Conservation (phyloP, 2,329 filamentous ascomycete species). For the Beauveria sp. region DNA sequence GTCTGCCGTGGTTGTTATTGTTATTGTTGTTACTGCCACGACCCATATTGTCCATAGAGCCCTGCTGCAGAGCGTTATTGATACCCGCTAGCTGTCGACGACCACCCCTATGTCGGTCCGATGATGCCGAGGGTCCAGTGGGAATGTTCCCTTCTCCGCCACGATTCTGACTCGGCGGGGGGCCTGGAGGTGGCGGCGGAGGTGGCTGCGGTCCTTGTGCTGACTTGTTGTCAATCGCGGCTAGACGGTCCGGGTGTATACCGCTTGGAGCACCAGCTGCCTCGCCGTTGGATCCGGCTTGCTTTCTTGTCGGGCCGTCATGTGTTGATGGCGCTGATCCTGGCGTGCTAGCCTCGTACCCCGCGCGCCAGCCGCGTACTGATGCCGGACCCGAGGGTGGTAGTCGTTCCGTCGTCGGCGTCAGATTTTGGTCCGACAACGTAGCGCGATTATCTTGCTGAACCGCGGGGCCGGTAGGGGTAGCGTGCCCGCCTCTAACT, state of each 20-base stretch:
- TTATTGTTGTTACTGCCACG: constrained; percentile 14
- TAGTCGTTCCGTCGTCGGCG: constrained; percentile 41
- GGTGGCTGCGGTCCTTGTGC: constrained; percentile 12
- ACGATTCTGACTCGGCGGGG: constrained; percentile 20
- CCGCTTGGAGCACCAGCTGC: constrained; percentile 21
- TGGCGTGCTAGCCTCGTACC: constrained; percentile 31
- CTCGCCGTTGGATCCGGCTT: constrained; percentile 24
- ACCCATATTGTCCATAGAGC: constrained; percentile 28
- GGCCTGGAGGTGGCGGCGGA: constrained; percentile 24
- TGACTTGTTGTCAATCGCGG: constrained; percentile 30
- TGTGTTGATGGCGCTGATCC: constrained; percentile 25
- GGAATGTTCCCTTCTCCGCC: constrained; percentile 24
- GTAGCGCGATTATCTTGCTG: constrained; percentile 36
- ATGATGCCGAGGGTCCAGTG: constrained; percentile 28
- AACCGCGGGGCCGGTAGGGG: constrained; percentile 28
- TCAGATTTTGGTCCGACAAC: constrained; percentile 31
- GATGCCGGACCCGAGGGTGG: constrained; percentile 48
- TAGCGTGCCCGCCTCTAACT: constrained; percentile 28
- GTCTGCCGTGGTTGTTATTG: constrained; percentile 15
- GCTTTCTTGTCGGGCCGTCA: constrained; percentile 31
- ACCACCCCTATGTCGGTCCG: constrained; percentile 33
- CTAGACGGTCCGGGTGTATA: constrained; percentile 44
- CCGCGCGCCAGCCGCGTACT: constrained; percentile 38
- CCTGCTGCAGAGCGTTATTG: constrained; percentile 48
- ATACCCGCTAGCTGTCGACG: constrained; percentile 52